phyloP scores from a whole-genome alignment of 768 basidiomycete genomes.

The Naganishia kalamii region DNA sequence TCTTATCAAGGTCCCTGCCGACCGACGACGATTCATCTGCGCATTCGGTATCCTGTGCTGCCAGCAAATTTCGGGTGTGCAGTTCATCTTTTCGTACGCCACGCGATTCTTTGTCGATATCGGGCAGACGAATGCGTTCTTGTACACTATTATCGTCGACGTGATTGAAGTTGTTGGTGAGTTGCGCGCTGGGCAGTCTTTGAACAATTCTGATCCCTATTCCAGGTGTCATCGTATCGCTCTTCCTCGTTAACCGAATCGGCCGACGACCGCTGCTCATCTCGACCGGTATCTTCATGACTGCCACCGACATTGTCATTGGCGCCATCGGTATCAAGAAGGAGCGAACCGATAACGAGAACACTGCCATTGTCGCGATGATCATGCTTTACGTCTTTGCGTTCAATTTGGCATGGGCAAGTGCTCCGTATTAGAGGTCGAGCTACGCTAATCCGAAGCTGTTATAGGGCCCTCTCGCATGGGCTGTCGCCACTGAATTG shows the following conservation, averaged over 20 bases:
- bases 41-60: constrained; percentile 45
- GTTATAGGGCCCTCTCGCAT: constrained; percentile 14
- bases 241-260: constrained; percentile 42
- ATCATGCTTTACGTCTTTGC: constrained; percentile 44
- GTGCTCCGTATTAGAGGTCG: constrained; percentile 25
- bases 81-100: constrained; percentile 44
- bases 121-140: constrained; percentile 36
- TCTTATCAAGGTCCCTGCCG: constrained; percentile 33
- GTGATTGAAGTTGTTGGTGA: constrained; percentile 34
- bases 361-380: constrained; percentile 42
- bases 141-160: constrained; percentile 41
- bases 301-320: constrained; percentile 36
- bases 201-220: neutral
- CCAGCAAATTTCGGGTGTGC: constrained; percentile 45
- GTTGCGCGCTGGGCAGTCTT: neutral
- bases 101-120: constrained; percentile 36
- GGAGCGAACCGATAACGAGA: constrained; percentile 28
- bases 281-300: constrained; percentile 43
- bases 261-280: constrained; percentile 41
- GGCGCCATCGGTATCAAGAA: constrained; percentile 36
- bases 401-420: constrained; percentile 45
- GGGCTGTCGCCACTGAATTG: constrained; percentile 31
- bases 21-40: constrained; percentile 40
- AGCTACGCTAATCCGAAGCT: neutral
- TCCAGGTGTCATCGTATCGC: constrained; percentile 32